Percentiles rank a stretch among this genome's conserved stretches.
Evolutionary conservation across 805 yeast genomes (phyloP).

Genomic region (Blastobotrys robertii): DNA sequence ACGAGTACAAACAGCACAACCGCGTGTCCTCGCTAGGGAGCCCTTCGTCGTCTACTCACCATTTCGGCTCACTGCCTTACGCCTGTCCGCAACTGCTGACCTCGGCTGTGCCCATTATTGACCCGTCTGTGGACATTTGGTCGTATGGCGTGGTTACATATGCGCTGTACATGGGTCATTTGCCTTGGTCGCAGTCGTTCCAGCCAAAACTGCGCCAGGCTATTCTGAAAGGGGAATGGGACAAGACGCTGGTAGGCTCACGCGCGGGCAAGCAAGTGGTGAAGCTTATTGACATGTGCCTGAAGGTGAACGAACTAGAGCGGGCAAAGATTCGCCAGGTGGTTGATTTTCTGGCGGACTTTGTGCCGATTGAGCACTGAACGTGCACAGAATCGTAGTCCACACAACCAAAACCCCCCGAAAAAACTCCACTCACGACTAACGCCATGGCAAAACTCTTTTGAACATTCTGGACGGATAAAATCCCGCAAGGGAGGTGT

Average conservation of each 20-base stretch:
- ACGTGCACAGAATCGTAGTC: too few relatives aligned
- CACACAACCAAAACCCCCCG: too few relatives aligned
- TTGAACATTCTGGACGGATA: too few relatives aligned
- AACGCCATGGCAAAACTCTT: too few relatives aligned
- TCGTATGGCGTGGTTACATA: constrained; percentile 75
- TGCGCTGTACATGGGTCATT: constrained; percentile 59
- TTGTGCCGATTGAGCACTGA: too few relatives aligned
- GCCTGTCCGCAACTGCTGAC: constrained; percentile 79
- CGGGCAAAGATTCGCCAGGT: constrained; percentile 11
- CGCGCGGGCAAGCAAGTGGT: constrained; percentile 9
- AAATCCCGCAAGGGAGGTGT: too few relatives aligned
- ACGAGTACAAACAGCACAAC: neutral
- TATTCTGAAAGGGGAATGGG: constrained; percentile 59
- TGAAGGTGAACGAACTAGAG: constrained; percentile 9
- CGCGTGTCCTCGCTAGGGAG: neutral
- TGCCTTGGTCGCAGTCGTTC: constrained; percentile 79
- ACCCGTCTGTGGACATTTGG: constrained; percentile 78
- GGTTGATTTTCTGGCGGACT: constrained; percentile 2
- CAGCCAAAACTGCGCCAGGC: constrained; percentile 69
- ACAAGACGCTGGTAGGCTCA: constrained; percentile 32
- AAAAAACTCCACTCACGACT: too few relatives aligned
- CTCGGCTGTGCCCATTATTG: constrained; percentile 43
- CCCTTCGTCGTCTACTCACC: constrained; percentile 7
- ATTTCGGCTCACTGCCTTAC: constrained; percentile 85
- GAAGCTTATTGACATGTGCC: constrained; percentile 12